phyloP scores from a whole-genome alignment of 352 stramenopile species.

The Globisporangium middletonii region DNA sequence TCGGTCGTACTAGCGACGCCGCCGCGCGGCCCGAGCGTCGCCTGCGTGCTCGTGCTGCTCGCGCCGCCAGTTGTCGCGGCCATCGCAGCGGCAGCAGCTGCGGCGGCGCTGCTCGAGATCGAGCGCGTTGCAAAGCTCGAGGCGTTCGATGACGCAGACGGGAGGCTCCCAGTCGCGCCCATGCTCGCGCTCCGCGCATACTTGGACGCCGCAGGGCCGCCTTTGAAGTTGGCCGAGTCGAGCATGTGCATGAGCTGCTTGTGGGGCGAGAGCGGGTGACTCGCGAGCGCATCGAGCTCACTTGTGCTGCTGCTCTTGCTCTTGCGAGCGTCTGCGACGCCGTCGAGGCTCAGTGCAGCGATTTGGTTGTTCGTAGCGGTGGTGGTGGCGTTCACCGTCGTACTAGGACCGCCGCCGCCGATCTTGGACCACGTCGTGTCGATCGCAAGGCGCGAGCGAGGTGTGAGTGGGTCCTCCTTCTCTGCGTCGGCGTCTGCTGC shows the following conservation, averaged over 20 bases:
- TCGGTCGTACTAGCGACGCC: constrained; percentile 10
- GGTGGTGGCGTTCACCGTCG: constrained; percentile 1
- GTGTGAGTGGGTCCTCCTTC: constrained; percentile 43
- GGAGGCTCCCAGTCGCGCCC: constrained; percentile 9
- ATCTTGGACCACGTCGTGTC: constrained; percentile 36
- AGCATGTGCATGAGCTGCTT: constrained; percentile 56
- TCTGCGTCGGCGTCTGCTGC: constrained; percentile 14
- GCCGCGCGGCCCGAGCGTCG: constrained; percentile 2
- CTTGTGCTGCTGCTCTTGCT: constrained; percentile 15
- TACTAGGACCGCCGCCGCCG: background rate
- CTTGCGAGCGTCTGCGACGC: constrained; percentile 23
- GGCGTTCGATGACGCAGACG: background rate
- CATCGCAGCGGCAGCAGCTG: background rate
- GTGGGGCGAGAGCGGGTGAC: constrained; percentile 44
- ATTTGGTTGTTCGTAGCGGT: constrained; percentile 10
- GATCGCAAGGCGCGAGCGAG: constrained; percentile 36
- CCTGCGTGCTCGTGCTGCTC: constrained; percentile 7
- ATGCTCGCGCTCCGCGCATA: constrained; percentile 8
- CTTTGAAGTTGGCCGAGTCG: constrained; percentile 37
- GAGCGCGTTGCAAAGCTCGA: constrained; percentile 21
- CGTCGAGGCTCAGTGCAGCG: constrained; percentile 11
- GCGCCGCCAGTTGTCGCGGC: background rate
- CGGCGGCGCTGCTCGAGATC: constrained; percentile 1
- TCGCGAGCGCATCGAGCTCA: background rate
- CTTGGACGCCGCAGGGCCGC: background rate